Conservation (phyloP, 768 basidiomycete species). For the Lactifluus pinguis region DNA sequence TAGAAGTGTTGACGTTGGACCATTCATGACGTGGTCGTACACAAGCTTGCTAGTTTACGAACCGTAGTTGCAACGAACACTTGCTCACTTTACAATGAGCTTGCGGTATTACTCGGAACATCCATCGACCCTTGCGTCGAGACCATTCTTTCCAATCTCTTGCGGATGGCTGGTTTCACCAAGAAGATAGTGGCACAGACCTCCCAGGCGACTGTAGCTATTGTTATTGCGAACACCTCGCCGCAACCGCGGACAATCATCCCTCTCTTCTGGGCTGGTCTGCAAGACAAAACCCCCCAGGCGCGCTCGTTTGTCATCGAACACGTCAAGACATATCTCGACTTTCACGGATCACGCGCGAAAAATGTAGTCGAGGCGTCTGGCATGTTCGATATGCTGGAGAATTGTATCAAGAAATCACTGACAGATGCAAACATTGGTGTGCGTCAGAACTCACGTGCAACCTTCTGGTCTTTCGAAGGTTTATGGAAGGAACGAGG, state of each 20-base stretch:
- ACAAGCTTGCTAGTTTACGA: constrained; percentile 75
- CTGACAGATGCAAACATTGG: constrained; percentile 72
- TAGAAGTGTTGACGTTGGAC: not conserved
- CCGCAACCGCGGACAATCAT: constrained; percentile 61
- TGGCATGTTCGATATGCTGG: constrained; percentile 62
- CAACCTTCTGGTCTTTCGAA: constrained; percentile 74
- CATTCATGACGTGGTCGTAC: constrained; percentile 2
- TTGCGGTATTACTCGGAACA: constrained; percentile 55
- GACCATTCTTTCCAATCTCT: constrained; percentile 57
- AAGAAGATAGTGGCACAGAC: constrained; percentile 88
- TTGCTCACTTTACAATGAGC: constrained; percentile 66
- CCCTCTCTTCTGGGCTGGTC: constrained; percentile 53
- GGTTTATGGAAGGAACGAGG: constrained; percentile 67
- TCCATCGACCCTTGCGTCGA: constrained; percentile 78
- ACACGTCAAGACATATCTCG: constrained; percentile 71
- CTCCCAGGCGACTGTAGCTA: constrained; percentile 62
- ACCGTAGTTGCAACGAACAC: constrained; percentile 84
- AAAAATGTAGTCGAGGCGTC: constrained; percentile 58
- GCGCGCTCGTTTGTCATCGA: constrained; percentile 54
- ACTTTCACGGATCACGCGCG: constrained; percentile 57
- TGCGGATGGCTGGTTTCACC: constrained; percentile 83
- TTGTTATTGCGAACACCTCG: constrained; percentile 63
- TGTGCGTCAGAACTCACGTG: constrained; percentile 65
- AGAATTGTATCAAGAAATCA: constrained; percentile 63
- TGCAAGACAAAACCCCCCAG: constrained; percentile 78